phyloP scores from a whole-genome alignment of 2,329 filamentous ascomycete genomes.

The Colletotrichum cordylinicola region DNA sequence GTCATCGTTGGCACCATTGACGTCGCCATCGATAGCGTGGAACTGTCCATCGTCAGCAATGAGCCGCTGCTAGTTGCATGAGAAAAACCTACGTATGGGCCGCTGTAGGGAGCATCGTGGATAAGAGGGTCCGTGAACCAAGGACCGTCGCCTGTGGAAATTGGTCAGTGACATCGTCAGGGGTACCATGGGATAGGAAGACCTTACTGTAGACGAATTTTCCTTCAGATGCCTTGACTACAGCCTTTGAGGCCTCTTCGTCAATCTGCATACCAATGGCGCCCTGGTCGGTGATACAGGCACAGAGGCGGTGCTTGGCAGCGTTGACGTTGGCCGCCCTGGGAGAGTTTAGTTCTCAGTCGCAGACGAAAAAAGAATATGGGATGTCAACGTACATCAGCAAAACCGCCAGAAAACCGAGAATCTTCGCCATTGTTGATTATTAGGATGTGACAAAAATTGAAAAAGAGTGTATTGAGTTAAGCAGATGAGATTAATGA shows the following conservation, averaged over 20 bases:
- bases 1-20: neutral
- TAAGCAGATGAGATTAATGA: neutral
- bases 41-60: neutral
- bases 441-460: neutral
- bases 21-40: neutral
- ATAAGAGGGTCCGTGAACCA: neutral
- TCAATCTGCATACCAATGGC: neutral
- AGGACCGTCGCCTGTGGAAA: neutral
- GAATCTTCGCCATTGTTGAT: neutral
- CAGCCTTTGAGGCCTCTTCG: neutral
- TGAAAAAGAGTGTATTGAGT: neutral
- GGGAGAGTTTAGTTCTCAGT: neutral
- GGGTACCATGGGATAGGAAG: rapidly evolving
- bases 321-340: neutral
- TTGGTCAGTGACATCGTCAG: rapidly evolving
- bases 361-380: neutral
- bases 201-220: neutral
- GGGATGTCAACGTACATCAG: neutral
- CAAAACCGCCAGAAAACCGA: neutral
- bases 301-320: neutral
- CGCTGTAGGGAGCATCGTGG: neutral
- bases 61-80: rapidly evolving
- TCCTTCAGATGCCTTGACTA: neutral
- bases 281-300: neutral
- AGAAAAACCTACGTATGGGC: neutral